Percentiles rank a stretch among this genome's conserved stretches.
Evolutionary conservation across 805 yeast genomes (phyloP).

Genomic region (Monosporozyma aerobia): DNA sequence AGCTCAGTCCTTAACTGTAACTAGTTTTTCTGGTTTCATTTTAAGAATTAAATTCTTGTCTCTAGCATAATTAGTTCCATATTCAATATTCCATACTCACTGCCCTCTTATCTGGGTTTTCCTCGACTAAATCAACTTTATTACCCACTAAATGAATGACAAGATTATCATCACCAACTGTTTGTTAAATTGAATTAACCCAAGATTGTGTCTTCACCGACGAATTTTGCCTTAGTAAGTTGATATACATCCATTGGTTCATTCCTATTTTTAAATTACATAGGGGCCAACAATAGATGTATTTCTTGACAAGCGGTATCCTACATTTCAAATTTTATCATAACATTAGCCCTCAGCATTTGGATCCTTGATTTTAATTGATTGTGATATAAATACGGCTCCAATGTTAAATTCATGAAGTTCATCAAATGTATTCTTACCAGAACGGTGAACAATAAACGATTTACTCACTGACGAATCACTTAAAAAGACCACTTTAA

Average conservation of each 20-base stretch:
- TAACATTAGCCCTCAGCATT: slow-evolving; percentile 17
- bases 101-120: slow-evolving; percentile 42
- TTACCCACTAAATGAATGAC: slow-evolving; percentile 85
- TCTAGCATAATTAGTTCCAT: slow-evolving; percentile 46
- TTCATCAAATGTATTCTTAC: slow-evolving; percentile 61
- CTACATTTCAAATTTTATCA: slow-evolving; percentile 62
- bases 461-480: slow-evolving; percentile 80
- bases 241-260: slow-evolving; percentile 87
- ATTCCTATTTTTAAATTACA: slow-evolving; percentile 74
- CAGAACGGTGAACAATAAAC: slow-evolving; percentile 77
- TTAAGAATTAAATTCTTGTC: slow-evolving; percentile 42
- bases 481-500: slow-evolving; percentile 66
- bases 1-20: too few species aligned
- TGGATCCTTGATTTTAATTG: slow-evolving; percentile 33
- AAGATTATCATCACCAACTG: slow-evolving; percentile 59
- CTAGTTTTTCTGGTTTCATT: not conserved
- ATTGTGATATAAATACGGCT: slow-evolving; percentile 93
- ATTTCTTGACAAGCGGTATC: slow-evolving; percentile 97
- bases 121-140: slow-evolving; percentile 58
- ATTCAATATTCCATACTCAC: slow-evolving; percentile 33
- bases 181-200: slow-evolving; percentile 86
- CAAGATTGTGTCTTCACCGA: slow-evolving; percentile 75
- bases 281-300: slow-evolving; percentile 72
- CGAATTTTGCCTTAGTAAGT: slow-evolving; percentile 55
- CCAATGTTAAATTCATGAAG: slow-evolving; percentile 90